Percentiles rank a stretch among this genome's conserved stretches.
These are phyloP conservation scores for Cymbidium sinense DNA, from an alignment of 106 monocot genomes.

Conservation along the genomic window DNA sequence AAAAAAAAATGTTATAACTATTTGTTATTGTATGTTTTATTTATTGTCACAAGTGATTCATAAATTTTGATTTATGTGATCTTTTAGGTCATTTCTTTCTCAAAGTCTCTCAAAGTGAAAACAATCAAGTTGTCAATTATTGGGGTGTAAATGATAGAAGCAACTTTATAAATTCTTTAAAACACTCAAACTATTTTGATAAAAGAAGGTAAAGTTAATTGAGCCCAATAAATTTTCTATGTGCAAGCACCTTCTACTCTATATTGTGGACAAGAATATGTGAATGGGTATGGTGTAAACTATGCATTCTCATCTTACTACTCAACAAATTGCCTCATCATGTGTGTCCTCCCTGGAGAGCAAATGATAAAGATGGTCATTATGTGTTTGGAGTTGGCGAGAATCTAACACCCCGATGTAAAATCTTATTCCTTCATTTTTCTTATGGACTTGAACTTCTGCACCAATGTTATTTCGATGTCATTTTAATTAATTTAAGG, in stretches of 20 bases:
- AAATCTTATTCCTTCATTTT: conserved; percentile 6
- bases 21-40: neutral
- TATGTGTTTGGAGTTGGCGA: conserved; percentile 83
- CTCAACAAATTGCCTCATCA: conserved; percentile 28
- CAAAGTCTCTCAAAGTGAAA: neutral
- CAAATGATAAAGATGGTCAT: conserved; percentile 93
- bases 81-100: neutral
- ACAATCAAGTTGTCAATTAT: neutral
- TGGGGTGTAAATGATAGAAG: neutral
- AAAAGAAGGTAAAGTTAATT: neutral
- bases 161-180: neutral
- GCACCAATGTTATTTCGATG: neutral
- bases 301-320: conserved; percentile 34
- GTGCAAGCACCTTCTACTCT: conserved; percentile 29
- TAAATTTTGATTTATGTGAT: neutral
- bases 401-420: conserved; percentile 80
- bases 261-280: conserved; percentile 65
- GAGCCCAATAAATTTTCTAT: neutral
- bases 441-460: neutral
- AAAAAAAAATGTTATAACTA: neutral
- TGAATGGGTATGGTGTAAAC: conserved; percentile 28
- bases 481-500: neutral
- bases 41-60: neutral
- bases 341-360: conserved; percentile 78
- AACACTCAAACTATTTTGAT: neutral